These are phyloP conservation scores for Escallonia herrerae DNA, from an alignment of 129 eudicot genomes.

Conservation along the genomic window DNA sequence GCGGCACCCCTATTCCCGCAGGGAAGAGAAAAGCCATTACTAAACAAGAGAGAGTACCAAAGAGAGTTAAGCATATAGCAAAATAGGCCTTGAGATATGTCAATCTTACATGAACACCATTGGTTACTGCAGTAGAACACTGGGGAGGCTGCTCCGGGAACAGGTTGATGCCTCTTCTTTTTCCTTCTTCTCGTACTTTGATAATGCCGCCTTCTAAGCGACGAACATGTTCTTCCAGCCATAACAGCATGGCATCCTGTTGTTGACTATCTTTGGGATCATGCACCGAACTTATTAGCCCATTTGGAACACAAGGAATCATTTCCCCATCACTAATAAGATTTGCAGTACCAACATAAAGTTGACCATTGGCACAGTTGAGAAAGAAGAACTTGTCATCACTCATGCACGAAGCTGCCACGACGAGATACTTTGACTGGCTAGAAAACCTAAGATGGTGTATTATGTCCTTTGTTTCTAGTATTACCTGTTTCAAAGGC, in stretches of 20 bases:
- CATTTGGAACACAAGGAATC: constrained; percentile 81
- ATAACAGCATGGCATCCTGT: constrained; percentile 73
- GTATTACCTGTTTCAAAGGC: constrained; percentile 34
- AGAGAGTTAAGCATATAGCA: no score
- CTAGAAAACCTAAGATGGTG: constrained; percentile 18
- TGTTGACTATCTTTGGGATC: constrained; percentile 25
- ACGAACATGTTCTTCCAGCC: constrained; percentile 82
- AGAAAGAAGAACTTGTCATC: constrained; percentile 62
- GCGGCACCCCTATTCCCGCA: no score
- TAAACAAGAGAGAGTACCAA: no score
- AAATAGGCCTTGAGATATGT: not conserved
- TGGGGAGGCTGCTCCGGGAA: constrained; percentile 66
- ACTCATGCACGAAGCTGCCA: constrained; percentile 49
- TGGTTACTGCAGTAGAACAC: constrained; percentile 61
- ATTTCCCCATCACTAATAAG: constrained; percentile 45
- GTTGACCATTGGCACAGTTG: constrained; percentile 64
- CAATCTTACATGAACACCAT: constrained; percentile 70
- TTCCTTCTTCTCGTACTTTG: constrained; percentile 46
- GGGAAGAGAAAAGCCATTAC: no score
- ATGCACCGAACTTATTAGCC: constrained; percentile 35
- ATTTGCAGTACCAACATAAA: constrained; percentile 73
- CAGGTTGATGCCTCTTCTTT: constrained; percentile 41
- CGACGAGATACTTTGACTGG: constrained; percentile 31
- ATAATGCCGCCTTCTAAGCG: constrained; percentile 61
- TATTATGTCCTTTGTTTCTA: constrained; percentile 31